phyloP scores from a whole-genome alignment of 1,284 basidiomycete genomes.

The Naganishia sp. region DNA sequence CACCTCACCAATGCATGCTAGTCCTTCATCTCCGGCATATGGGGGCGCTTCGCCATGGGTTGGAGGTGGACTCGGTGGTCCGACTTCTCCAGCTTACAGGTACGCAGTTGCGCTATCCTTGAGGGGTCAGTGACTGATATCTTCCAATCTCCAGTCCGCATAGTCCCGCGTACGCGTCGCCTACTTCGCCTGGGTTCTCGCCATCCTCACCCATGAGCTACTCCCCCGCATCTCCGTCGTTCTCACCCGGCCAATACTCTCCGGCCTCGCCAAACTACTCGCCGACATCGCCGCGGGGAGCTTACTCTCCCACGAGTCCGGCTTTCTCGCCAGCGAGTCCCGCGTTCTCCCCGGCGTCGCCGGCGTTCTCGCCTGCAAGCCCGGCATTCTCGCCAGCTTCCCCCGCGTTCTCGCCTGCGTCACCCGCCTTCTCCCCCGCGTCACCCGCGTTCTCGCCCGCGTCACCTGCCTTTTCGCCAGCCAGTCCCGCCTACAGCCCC shows the following conservation, averaged over 20 bases:
- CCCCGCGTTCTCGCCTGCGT: constrained; percentile 41
- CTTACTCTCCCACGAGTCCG: constrained; percentile 78
- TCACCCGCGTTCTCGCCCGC: constrained; percentile 58
- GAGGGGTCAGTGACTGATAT: background rate
- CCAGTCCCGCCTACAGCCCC: constrained; percentile 81
- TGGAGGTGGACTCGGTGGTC: constrained; percentile 54
- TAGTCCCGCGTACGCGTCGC: constrained; percentile 29
- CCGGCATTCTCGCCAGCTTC: constrained; percentile 80
- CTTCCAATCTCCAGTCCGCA: constrained; percentile 10
- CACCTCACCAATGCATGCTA: constrained; percentile 55
- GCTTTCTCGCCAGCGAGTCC: constrained; percentile 52
- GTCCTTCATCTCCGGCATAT: constrained; percentile 76
- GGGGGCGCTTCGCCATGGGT: constrained; percentile 75
- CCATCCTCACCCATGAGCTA: constrained; percentile 60
- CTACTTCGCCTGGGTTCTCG: constrained; percentile 36
- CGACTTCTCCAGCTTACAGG: constrained; percentile 77
- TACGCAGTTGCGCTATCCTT: constrained; percentile 33
- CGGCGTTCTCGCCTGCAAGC: constrained; percentile 53
- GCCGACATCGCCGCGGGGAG: constrained; percentile 68
- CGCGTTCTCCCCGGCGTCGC: constrained; percentile 61
- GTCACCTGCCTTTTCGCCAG: constrained; percentile 70
- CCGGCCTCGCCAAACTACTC: constrained; percentile 68
- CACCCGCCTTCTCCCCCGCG: constrained; percentile 70
- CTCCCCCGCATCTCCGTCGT: constrained; percentile 64
- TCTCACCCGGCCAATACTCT: constrained; percentile 69